Evolutionary conservation across 192 early-diverging fungal species (phyloP), one percentile per base, ranked within the genome.

Genomic region (Chytriomyces confervae): DNA sequence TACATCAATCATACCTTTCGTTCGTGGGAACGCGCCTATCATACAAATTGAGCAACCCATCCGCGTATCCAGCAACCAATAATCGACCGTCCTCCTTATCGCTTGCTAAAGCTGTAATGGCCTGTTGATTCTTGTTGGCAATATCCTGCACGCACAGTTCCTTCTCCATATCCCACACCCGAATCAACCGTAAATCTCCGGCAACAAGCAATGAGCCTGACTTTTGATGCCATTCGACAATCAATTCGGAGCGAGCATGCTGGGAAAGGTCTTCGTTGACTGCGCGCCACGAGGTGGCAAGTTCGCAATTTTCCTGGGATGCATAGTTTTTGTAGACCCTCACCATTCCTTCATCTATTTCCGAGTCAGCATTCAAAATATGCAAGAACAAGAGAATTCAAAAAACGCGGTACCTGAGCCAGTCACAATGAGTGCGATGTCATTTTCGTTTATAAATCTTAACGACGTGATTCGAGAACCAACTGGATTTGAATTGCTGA

Each of bases 401-500:
- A 10, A 51, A 79, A n/a, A 71, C 46, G 61, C 75, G 29, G 2
- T 83, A 94, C 93, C 91, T 78, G 93, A 92, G n/a, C 90, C 94
- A n/a, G 89, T 89, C 65, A 97, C 79, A 72, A 99, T 84, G 84
- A 95, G 82, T 23, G 93, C 90, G 46, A 92, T 82, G 73, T 96
- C 95, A 61, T 95, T 91, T 77, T 97, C 96, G 81, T 99, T 99
- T 29, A 99, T 90, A 72, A 96, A 91, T 51, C 92, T 91, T 77
- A 99, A 75, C 63, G 88, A 88, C 2, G 93, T 90, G 49, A 96
- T 91, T 7, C 89, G 79, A 69, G 91, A 93, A 23, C 88, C 85
- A 36, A 73, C 43, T 46, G 94, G 92, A 63, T 94, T 93, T 8
- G 84, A 77, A 67, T 93, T 94, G 67, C 84, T 81, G 76, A 94